Conservation (phyloP, 306 rosid species). For the Trichosanthes cucumerina region DNA sequence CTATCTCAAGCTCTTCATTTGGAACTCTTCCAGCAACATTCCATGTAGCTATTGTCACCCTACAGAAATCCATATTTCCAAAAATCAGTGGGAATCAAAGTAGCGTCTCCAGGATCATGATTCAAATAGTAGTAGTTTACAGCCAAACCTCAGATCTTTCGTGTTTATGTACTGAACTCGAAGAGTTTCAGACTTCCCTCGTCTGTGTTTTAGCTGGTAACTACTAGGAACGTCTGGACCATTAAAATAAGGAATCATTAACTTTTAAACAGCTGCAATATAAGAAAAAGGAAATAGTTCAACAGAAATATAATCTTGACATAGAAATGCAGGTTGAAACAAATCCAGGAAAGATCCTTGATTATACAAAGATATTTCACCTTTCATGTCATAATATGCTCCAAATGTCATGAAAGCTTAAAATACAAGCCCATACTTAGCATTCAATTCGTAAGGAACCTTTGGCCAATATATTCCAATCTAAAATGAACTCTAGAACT, state of each 20-base stretch:
- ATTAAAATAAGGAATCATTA: conserved; percentile 19
- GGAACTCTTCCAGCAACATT: conserved; percentile 90
- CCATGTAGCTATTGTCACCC: conserved; percentile 84
- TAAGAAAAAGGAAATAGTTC: not conserved
- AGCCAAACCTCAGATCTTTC: conserved; percentile 74
- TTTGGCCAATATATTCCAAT: not conserved
- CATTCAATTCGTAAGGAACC: not conserved
- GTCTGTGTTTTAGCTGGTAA: conserved; percentile 42
- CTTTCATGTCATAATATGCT: not conserved
- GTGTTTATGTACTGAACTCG: conserved; percentile 90
- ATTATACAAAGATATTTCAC: not conserved
- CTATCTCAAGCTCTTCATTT: conserved; percentile 57
- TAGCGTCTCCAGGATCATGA: conserved; percentile 5
- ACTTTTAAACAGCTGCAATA: not conserved
- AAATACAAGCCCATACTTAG: not conserved
- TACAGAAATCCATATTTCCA: conserved; percentile 28
- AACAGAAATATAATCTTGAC: not conserved
- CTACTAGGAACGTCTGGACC: conserved; percentile 45
- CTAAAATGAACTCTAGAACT: not conserved
- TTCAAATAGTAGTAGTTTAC: conserved; percentile 13
- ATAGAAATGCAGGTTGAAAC: not conserved
- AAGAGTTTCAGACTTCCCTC: conserved; percentile 93
- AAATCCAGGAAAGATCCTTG: not conserved
- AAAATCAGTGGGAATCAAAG: conserved; percentile 14
- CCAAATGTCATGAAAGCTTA: not conserved